Base-by-base conservation (phyloP, 2,329 filamentous ascomycete species). In the Aquanectria penicillioides region DNA sequence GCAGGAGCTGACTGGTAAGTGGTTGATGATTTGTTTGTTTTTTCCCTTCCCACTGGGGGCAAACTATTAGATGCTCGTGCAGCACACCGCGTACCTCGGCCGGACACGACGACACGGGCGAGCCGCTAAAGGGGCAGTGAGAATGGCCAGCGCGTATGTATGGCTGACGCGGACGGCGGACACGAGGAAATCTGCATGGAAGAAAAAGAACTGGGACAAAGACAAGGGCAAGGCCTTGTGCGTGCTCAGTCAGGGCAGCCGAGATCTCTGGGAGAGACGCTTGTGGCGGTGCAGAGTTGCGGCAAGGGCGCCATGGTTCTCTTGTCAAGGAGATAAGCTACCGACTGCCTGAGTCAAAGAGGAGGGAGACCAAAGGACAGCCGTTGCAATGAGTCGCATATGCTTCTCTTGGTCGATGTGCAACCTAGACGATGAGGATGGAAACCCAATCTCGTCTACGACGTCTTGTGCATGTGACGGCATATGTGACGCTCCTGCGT, bases 401-500 rank as follows among this genome's bases (percentile, higher is more conserved):
- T n/a, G n/a, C n/a, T n/a, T n/a, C n/a, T n/a, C n/a, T n/a, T n/a
- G n/a, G n/a, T n/a, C n/a, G n/a, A n/a, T n/a, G n/a, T n/a, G n/a
- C n/a, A n/a, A n/a, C n/a, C n/a, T n/a, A n/a, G n/a, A n/a, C n/a
- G n/a, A n/a, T n/a, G n/a, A n/a, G n/a, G n/a, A n/a, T n/a, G n/a
- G n/a, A n/a, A n/a, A n/a, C n/a, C n/a, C n/a, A n/a, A n/a, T n/a
- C n/a, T n/a, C n/a, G n/a, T n/a, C n/a, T n/a, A n/a, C n/a, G n/a
- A n/a, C n/a, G n/a, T 25, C 36, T 26, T 37, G 22, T 49, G 36
- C 44, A 43, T 43, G 46, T 43, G 44, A 52, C 49, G 31, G 29
- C 17, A 31, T 41, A 41, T 48, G 52, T 61, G 51, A 57, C 48
- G 49, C 49, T 62, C 54, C 37, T 62, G 57, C 52, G 50, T 51